Evolutionary conservation across 495 filamentous ascomycete genomes (phyloP), one percentile per base, ranked within the genome.

Genomic region (Parachaetomium inaequale): DNA sequence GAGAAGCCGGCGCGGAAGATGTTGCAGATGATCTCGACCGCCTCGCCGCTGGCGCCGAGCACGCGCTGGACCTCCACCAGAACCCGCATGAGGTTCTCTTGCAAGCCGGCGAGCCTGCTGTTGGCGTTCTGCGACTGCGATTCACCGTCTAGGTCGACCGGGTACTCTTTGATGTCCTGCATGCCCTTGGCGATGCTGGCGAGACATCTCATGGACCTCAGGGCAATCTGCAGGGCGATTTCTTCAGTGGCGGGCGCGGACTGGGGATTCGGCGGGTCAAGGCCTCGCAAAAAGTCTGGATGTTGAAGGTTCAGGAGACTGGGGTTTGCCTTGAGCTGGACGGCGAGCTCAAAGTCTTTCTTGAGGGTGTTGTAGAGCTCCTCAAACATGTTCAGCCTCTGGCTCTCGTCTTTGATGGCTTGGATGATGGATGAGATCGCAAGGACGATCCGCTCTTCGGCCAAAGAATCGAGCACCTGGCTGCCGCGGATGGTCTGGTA

Each of bases 371-470:
- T 70, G 11, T 96, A 75, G 12, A 98, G 80, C 55, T 82, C 75
- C 55, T 84, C 81, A 11, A 95, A 75, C 2, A 84, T 84, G 29
- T 72, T 76, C 3, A 84, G 72, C 69, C 89, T 89, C 42, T 83
- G 74, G 42, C 81, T 75, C 55, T 94, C 87, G 0, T 81, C 75
- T 7, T 82, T 78, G 29, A 94, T 74, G 36, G 88, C 90, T 67
- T 96, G 91, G 38, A 96, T 85, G 58, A 98, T 90, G 15, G 87
- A 85, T 8, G 92, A 85, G 57, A 97, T 93, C 8, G 87, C 91
- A 60, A 90, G 89, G 14, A 96, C 74, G 3, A 98, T 84, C 47
- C 82, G 84, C 65, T 94, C 90, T 76, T 96, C 93, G 0, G 87
- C 88, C 28, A 84, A 75, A 15, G 81, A 80, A 29, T 92, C 90